Base-by-base conservation (phyloP, 352 stramenopile genomes). In the Elongisporangium undulatum region DNA sequence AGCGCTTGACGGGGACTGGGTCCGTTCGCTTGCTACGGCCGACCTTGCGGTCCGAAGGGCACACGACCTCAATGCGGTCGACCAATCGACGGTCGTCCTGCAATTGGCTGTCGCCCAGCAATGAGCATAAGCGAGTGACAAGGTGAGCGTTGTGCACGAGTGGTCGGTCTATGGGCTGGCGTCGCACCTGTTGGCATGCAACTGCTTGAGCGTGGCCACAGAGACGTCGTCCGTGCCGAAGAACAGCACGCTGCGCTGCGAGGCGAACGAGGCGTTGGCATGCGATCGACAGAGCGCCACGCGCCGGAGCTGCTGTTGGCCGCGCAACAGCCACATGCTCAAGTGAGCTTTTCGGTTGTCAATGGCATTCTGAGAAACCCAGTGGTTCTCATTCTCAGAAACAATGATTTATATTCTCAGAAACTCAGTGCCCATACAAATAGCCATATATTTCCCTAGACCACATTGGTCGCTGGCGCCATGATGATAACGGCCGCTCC, bases 141-240 rank as follows among this genome's bases (percentile, higher is more conserved):
- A 4, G 59, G 53, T 4, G 6, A 49, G 39, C 21, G 21, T n/a
- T 34, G 64, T 17, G 26, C 34, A 26, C 49, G 45, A 51, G 56
- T 66, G 24, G 50, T 26, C 13, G 20, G 20, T 24, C 21, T 12
- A 54, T 22, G 48, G 3, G 29, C 38, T 38, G 20, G 22, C 16
- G 34, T n/a, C 49, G 2, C 17, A 89, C 78, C 83, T 90, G 70
- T 89, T 84, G 58, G 63, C 70, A 55, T 92, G 73, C 61, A 95
- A 69, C 39, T 58, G 62, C 58, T 79, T 68, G 20, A 95, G 80
- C 63, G 85, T 95, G 38, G 83, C 76, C 34, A 93, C 73, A 19
- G 85, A 93, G 23, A 95, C 81, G 48, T 95, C 79, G 58, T 95
- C 85, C 3, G 85, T 95, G 29, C 85, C 85, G 68, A 95, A 95